Evolutionary conservation across 1,284 basidiomycete genomes (phyloP).

Genomic region (Fomitopsis betulina): DNA sequence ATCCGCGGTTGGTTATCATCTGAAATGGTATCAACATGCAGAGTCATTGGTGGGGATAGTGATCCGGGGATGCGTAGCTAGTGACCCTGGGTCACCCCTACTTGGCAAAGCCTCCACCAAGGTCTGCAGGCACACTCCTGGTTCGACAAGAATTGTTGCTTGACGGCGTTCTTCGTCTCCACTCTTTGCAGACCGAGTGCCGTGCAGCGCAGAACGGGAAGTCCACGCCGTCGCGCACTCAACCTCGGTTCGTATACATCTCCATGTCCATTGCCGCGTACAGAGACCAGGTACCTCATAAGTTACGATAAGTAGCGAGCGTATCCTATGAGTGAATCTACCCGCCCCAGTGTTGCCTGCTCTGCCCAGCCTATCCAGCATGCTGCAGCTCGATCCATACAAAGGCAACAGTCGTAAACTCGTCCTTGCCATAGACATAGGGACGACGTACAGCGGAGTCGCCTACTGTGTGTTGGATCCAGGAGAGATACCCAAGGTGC

Average conservation of each 20-base stretch:
- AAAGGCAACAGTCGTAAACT: too few species aligned
- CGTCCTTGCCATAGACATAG: slow-evolving; percentile 40
- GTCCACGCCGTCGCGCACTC: background rate
- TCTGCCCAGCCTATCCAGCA: too few species aligned
- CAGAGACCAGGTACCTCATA: too few species aligned
- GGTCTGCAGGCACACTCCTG: background rate
- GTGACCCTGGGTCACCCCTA: too few species aligned
- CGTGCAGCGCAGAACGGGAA: background rate
- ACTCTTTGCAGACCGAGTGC: background rate
- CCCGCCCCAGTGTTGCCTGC: too few species aligned
- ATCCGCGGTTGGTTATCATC: too few species aligned
- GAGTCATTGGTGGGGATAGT: too few species aligned
- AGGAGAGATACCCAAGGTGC: slow-evolving; percentile 42
- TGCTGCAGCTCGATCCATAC: too few species aligned
- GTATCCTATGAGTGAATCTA: too few species aligned
- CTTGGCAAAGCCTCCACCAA: background rate
- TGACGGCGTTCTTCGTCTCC: background rate
- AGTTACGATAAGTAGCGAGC: too few species aligned
- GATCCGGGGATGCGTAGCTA: too few species aligned
- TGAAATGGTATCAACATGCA: too few species aligned
- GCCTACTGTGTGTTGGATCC: slow-evolving; percentile 43
- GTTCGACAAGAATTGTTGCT: background rate
- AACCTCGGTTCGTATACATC: slow-evolving; percentile 25
- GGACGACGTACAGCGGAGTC: slow-evolving; percentile 49
- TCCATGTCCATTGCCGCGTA: slow-evolving; percentile 42